Evolutionary conservation across 2,329 filamentous ascomycete species (phyloP).

Genomic region (Pseudogymnoascus sp.): DNA sequence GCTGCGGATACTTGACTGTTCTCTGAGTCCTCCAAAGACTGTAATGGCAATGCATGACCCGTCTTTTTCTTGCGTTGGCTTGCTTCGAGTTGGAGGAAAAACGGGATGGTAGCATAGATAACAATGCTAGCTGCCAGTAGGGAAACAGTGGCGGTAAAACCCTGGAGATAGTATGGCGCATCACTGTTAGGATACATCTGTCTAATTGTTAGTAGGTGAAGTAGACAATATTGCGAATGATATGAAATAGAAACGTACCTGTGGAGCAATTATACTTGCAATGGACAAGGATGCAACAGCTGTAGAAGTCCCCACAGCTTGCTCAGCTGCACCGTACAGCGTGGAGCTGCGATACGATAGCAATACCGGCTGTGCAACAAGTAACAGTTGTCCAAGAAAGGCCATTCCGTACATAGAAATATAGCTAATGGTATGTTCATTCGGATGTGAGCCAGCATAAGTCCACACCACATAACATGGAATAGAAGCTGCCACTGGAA

Average conservation of each 20-base stretch:
- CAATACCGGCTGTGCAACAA: conserved; percentile 11
- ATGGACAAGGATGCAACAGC: conserved; percentile 1
- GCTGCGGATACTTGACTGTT: conserved; percentile 11
- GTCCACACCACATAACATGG: conserved; percentile 9
- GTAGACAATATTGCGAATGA: neutral
- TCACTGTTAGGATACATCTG: conserved; percentile 7
- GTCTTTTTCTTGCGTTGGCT: conserved; percentile 5
- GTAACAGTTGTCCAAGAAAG: conserved; percentile 20
- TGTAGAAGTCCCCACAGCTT: conserved; percentile 5
- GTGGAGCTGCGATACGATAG: conserved; percentile 8
- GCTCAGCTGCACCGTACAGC: conserved; percentile 4
- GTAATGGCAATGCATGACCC: conserved; percentile 7
- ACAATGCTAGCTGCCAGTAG: conserved; percentile 16
- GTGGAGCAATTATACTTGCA: conserved; percentile 11
- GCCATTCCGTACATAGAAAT: conserved; percentile 17
- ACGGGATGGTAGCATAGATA: neutral
- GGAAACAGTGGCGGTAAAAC: conserved; percentile 16
- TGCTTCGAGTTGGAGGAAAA: conserved; percentile 8
- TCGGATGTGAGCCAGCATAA: conserved; percentile 5
- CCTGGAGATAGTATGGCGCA: conserved; percentile 14
- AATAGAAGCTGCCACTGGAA: neutral
- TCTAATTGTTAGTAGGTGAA: neutral
- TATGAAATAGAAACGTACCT: conserved; percentile 8
- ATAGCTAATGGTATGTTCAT: neutral
- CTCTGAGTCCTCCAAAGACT: conserved; percentile 5